phyloP scores from a whole-genome alignment of 306 rosid species.

The Coriaria nepalensis region DNA sequence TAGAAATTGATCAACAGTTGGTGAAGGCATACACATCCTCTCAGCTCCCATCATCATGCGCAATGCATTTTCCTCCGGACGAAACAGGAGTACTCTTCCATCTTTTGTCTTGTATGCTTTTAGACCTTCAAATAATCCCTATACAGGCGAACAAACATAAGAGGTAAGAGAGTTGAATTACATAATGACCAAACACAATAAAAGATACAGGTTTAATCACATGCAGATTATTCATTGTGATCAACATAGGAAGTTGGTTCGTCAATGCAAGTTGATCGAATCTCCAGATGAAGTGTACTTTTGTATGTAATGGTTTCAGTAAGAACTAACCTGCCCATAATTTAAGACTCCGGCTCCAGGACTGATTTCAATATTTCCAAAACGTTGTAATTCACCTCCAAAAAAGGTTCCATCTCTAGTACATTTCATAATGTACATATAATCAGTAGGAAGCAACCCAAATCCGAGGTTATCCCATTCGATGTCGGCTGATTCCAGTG shows the following conservation, averaged over 20 bases:
- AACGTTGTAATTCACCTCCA: conserved; percentile 64
- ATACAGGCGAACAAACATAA: background rate
- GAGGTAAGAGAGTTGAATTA: too few relatives aligned
- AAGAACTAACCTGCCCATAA: conserved; percentile 72
- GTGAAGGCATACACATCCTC: conserved; percentile 97
- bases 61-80: conserved; percentile 81
- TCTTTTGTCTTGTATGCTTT: conserved; percentile 76
- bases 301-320: background rate
- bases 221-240: too few relatives aligned
- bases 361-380: conserved; percentile 81
- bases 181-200: too few relatives aligned
- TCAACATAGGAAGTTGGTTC: too few relatives aligned
- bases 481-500: conserved; percentile 42
- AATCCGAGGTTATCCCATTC: conserved; percentile 95
- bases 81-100: conserved; percentile 69
- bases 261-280: too few relatives aligned
- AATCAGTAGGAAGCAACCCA: conserved; percentile 64
- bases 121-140: conserved; percentile 97
- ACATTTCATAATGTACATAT: conserved; percentile 77
- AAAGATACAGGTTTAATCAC: too few relatives aligned
- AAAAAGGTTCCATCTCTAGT: conserved; percentile 45
- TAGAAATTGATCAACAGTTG: conserved; percentile 69
- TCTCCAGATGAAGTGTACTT: too few relatives aligned
- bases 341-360: conserved; percentile 87
- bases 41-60: conserved; percentile 83